Conservation (phyloP, 2,329 filamentous ascomycete genomes). For the Orbilia quercus region DNA sequence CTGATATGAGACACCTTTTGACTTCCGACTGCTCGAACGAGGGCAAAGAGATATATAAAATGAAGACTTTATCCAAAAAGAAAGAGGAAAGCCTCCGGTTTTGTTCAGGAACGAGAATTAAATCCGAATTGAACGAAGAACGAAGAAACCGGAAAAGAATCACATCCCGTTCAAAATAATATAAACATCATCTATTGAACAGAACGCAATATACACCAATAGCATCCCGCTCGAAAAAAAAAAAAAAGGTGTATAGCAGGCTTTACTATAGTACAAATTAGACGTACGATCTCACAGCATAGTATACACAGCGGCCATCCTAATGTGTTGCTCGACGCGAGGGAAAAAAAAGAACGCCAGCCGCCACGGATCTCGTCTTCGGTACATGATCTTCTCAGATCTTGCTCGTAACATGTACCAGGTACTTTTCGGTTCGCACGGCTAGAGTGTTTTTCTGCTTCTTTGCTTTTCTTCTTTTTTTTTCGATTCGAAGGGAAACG, state of each 20-base stretch:
- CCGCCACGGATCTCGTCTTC: constrained; percentile 51
- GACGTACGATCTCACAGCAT: constrained; percentile 35
- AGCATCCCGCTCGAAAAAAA: constrained; percentile 16
- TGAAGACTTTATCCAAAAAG: too few species aligned
- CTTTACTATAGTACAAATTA: constrained; percentile 44
- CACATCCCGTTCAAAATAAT: neutral
- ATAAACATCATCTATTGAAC: constrained; percentile 7
- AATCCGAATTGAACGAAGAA: constrained; percentile 4
- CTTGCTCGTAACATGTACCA: constrained; percentile 27
- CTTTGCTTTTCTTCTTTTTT: constrained; percentile 5
- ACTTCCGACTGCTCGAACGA: constrained; percentile 49
- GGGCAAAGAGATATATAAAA: constrained; percentile 8
- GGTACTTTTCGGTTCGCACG: constrained; percentile 21
- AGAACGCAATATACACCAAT: constrained; percentile 23
- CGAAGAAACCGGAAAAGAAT: constrained; percentile 2
- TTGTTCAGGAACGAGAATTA: constrained; percentile 6
- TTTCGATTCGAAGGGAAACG: constrained; percentile 8
- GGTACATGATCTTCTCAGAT: constrained; percentile 49
- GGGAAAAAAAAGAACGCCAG: constrained; percentile 19
- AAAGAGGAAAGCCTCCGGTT: constrained; percentile 6
- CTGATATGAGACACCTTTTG: constrained; percentile 51
- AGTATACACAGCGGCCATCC: constrained; percentile 16
- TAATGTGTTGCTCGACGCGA: constrained; percentile 56
- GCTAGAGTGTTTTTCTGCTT: constrained; percentile 4
- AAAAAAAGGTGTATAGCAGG: constrained; percentile 42